Base-by-base conservation (phyloP, 129 eudicot genomes). In the Silybum marianum region DNA sequence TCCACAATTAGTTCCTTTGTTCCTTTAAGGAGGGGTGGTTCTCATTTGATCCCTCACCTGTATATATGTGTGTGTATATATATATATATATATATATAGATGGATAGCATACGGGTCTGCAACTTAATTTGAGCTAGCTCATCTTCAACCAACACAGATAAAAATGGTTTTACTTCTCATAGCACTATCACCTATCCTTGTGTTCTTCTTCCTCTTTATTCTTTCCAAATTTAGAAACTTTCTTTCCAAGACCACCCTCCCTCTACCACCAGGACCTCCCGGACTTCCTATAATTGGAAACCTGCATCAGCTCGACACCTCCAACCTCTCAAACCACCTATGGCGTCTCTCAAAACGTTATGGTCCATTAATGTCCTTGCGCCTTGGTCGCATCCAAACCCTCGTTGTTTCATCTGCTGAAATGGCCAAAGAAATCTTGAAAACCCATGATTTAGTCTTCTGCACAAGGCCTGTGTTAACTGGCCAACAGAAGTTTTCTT, bases 261-360 rank as follows among this genome's bases (percentile, higher is more conserved):
- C 65, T 69, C 72, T 69, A 69, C 78, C 66, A 16, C 78, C 78
- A 66, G 78, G 78, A 14, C 78, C 78, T 46, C 40, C n/a, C 9
- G 78, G 78, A 74, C 78, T 74, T 74, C 78, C 78, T 13, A 14
- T 74, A 28, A 21, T 74, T 3, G 78, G 68, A 40, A 74, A 74
- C 30, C 58, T 74, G 23, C 68, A 21, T 44, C 78, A 74, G 2
- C 78, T 74, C 36, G 6, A 73, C 6, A 73, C 30, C 22, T 26
- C 21, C 2, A 6, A 12, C 26, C 81, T 60, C 21, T 65, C 42
- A 3, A 34, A 30, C 34, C 16, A 34, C 63, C 46, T 78, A 34
- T 25, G 60, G 70, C 24, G 38, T n/a, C 84, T 80, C 28, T 51
- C 84, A 6, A 32, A 71, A 22, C 63, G 40, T 16, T 80, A 71